A percentile compares a stretch with the other conserved stretches of the same genome.
phyloP scores from a whole-genome alignment of 257 asterid species.

The Solanum etuberosum region DNA sequence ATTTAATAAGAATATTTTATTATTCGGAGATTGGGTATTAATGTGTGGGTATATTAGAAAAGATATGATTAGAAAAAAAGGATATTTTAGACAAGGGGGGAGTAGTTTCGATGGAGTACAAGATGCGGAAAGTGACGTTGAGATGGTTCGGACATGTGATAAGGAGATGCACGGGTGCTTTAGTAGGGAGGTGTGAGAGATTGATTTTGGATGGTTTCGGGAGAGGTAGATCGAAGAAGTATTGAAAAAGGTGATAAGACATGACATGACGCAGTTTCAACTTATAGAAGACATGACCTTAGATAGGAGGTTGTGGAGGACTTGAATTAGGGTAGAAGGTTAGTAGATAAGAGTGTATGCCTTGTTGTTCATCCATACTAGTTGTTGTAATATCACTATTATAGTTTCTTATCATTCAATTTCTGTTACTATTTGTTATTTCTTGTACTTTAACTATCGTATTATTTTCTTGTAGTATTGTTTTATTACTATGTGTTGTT shows the following conservation, averaged over 20 bases:
- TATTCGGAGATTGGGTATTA: neutral
- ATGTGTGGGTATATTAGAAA: neutral
- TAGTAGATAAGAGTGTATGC: neutral
- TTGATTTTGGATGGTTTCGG: no score
- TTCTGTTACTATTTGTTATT: no score
- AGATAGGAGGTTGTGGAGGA: neutral
- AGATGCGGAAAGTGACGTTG: neutral
- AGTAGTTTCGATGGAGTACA: neutral
- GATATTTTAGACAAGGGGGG: neutral
- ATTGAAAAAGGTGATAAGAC: neutral
- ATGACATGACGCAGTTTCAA: neutral
- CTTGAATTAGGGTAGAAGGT: neutral
- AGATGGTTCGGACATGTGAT: no score
- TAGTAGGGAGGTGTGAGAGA: neutral
- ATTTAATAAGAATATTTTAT: no score
- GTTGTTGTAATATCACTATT: no score
- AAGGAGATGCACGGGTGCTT: rapidly evolving
- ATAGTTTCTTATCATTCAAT: neutral
- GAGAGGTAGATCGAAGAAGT: neutral
- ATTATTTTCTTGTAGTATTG: no score
- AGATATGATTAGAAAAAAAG: neutral
- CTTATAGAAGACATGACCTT: neutral
- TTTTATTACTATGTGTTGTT: no score
- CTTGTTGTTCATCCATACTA: neutral
- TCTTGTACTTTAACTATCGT: neutral